Base-by-base conservation (phyloP, 371 early-diverging fungal genomes). In the Dinochytrium kinnereticum region DNA sequence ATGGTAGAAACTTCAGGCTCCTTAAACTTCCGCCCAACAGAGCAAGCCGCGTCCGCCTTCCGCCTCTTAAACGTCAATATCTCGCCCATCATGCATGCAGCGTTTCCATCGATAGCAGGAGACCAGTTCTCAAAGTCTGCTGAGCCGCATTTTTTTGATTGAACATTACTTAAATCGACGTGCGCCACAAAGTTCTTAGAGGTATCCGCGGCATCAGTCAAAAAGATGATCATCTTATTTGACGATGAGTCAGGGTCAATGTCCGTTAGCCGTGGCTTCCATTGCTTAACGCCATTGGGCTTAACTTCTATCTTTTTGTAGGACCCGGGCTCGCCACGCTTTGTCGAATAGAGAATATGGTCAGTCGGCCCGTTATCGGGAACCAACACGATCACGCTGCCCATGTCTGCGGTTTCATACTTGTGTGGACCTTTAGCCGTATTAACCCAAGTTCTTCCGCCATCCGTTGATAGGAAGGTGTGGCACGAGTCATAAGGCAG, bases 1-100 rank as follows among this genome's bases (percentile, higher is more conserved):
- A 80, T 84, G 1, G 86, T 79, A 3, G 85, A 82, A 57, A 79
- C 77, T 39, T 86, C 86, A 0, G 91, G 89, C 37, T 91, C 86
- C n/a, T 84, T 78, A 55, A 91, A 85, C 72, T 90, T 89, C 51
- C 90, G 86, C 1, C 92, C 94, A 28, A 96, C 90, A 68, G 87
- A 93, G 79, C 98, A 98, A 61, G 89, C 81, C 26, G 80, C 86
- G 28, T 88, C 89, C 39, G 84, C 81, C 71, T 92, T 94, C 68
- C 96, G 90, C 1, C 96, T 90, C 76, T 88, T 92, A 73, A 93
- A 97, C 2, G 66, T 68, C 19, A 73, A 59, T 24, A 55, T 36
- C 64, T 77, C 70, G 26, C 84, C 84, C 69, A 84, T 38, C 0
- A 80, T 31, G 67, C 84, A 84, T 15, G 19, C 73, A 19, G 65